Base-by-base conservation (phyloP, 441 rosid species). In the Pelargonium fulgidum region DNA sequence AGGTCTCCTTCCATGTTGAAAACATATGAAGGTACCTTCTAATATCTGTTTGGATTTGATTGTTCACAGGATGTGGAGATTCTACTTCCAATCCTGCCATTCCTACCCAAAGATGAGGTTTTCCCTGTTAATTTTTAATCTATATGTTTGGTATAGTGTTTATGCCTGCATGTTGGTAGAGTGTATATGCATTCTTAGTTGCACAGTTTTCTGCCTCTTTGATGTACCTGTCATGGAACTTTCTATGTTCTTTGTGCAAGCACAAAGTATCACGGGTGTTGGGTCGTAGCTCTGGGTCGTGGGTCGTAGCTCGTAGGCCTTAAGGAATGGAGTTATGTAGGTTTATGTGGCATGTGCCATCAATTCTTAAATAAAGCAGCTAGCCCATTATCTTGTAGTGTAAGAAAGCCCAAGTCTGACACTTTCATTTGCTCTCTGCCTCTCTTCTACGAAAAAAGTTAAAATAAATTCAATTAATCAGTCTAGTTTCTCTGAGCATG, bases 81-180 rank as follows among this genome's bases (percentile, higher is more conserved):
- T 80, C 72, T 95, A 68, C 78, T 91, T 82, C 97, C 99, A 72
- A 72, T 92, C 64, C 76, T 95, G 76, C 97, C 98, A 9, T 92
- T 86, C 83, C 77, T 95, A 72, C 85, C 91, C 12, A 83, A 92
- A 84, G 95, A 91, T 63, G 93, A 95, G 95, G 99, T 95, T 76
- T 74, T 68, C 68, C 72, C 50, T 69, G 24, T 68, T 33, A 68
- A 26, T 52, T 7, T 29, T 3, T 45, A 12, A 8, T 24, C 10
- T 11, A 54, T 14, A 12, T 22, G 63, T 19, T 54, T 64, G 14
- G 14, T 48, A 20, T 59, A 44, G 19, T 19, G 24, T 59, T 54
- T 56, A 24, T 62, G 33, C 26, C 26, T 26, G 33, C 54, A 20
- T 47, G 14, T 20, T 66, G 59, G 11, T 41, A 41, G 69, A 22